Base-by-base conservation (phyloP, 164 flowering plant species). In the Litsea cubeba region DNA sequence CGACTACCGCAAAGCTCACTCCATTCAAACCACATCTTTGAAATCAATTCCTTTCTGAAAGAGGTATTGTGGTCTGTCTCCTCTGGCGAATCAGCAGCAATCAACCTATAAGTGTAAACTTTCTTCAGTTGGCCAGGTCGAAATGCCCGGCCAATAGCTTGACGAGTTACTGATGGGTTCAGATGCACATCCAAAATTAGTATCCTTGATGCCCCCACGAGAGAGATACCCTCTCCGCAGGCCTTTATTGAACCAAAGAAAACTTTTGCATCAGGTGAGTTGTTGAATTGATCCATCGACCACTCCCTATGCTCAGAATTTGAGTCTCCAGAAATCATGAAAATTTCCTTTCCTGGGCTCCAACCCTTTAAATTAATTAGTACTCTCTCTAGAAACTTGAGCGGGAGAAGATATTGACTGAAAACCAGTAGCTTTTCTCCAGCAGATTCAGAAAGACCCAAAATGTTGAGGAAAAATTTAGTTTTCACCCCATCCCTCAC, bases 11-110 rank as follows among this genome's bases (percentile, higher is more conserved):
- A 77, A 30, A 66, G 75, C 79, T 85, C 90, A 68, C 84, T 84
- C 97, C 97, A 93, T 70, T 95, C 99, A 66, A 95, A 95, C 99
- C 98, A 93, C 86, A 90, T 82, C 74, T 88, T 95, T 0, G 96
- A 81, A 58, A 92, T 91, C 30, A 84, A 67, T 75, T 95, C 97
- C 81, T 93, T 93, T 69, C 83, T 82, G 73, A 85, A 92, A 81
- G 95, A 87, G 2, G 88, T 82, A 1, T 15, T 28, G 66, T 92
- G 93, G 71, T 89, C 92, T 70, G 85, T 91, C 80, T 88, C 95
- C 75, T 95, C 96, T 8, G 88, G 89, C 3, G 99, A 90, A 68
- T 82, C 90, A 20, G 90, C 87, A 24, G 96, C 93, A 49, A 95
- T 82, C 76, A 95, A 76, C 78, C 98, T 82, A 65, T 95, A 95